Conservation (phyloP, 2,329 filamentous ascomycete genomes). For the Mycogone perniciosa region DNA sequence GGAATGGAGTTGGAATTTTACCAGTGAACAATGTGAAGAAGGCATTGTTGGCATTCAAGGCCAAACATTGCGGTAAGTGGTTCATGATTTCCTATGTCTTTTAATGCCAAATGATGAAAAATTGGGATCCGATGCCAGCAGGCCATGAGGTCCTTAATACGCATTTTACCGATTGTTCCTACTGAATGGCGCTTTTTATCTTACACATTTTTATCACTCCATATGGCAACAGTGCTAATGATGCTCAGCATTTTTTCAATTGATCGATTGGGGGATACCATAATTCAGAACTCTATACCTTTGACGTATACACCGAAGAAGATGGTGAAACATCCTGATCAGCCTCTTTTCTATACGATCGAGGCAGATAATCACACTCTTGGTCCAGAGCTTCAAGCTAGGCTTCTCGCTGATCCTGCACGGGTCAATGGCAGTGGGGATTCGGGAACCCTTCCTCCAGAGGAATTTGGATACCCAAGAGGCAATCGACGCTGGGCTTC, state of each 20-base stretch:
- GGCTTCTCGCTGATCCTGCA: slow-evolving; percentile 65
- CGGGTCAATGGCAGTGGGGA: slow-evolving; percentile 73
- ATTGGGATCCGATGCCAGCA: slow-evolving; percentile 49
- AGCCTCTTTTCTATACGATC: slow-evolving; percentile 87
- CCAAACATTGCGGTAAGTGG: slow-evolving; percentile 71
- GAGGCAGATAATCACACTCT: slow-evolving; percentile 91
- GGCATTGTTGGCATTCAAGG: slow-evolving; percentile 92
- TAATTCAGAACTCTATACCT: slow-evolving; percentile 79
- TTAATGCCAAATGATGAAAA: slow-evolving; percentile 55
- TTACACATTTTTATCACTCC: not conserved
- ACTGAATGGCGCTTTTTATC: slow-evolving; percentile 57
- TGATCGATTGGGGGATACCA: slow-evolving; percentile 76
- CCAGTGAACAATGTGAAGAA: slow-evolving; percentile 87
- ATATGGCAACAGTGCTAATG: slow-evolving; percentile 9
- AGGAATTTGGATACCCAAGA: slow-evolving; percentile 84
- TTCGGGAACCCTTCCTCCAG: slow-evolving; percentile 61
- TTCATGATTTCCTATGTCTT: slow-evolving; percentile 23
- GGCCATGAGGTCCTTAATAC: slow-evolving; percentile 51
- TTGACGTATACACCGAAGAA: slow-evolving; percentile 86
- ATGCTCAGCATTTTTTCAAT: slow-evolving; percentile 74
- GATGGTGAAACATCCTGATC: slow-evolving; percentile 80
- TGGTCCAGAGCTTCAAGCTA: slow-evolving; percentile 67
- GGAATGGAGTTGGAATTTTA: slow-evolving; percentile 95
- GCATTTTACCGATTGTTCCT: slow-evolving; percentile 88
- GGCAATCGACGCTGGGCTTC: slow-evolving; percentile 88